These are phyloP conservation scores for Micromonas pusilla DNA, from an alignment of 139 green algal species.

Conservation along the genomic window DNA sequence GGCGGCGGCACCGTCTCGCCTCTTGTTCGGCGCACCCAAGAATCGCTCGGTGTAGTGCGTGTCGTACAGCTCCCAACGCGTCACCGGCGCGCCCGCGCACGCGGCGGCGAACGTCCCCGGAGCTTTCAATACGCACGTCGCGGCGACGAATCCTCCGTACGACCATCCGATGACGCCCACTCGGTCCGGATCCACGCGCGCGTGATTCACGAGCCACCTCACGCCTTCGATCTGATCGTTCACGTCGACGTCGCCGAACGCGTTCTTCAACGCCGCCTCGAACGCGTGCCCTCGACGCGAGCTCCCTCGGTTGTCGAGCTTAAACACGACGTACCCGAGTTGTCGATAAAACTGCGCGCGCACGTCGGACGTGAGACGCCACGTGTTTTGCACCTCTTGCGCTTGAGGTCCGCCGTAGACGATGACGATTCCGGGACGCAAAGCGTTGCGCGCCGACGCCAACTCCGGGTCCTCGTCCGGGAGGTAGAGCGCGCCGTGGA, in stretches of 20 bases:
- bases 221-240: conserved; percentile 42
- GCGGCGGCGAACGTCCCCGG: conserved; percentile 40
- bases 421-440: conserved; percentile 37
- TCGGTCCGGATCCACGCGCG: conserved; percentile 34
- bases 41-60: conserved; percentile 52
- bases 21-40: conserved; percentile 36
- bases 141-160: conserved; percentile 45
- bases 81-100: conserved; percentile 44
- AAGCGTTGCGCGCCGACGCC: conserved; percentile 28
- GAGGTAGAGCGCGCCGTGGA: conserved; percentile 33
- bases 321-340: conserved; percentile 39
- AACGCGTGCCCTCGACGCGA: conserved; percentile 37
- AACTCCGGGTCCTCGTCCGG: conserved; percentile 33
- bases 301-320: conserved; percentile 48
- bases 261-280: conserved; percentile 39
- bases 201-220: conserved; percentile 31
- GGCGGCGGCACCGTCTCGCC: too few relatives aligned
- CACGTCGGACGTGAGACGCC: conserved; percentile 45
- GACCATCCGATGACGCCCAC: conserved; percentile 49
- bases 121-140: conserved; percentile 33
- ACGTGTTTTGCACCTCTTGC: conserved; percentile 39
- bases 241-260: conserved; percentile 40
- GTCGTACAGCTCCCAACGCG: conserved; percentile 46
- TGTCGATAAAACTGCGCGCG: conserved; percentile 39
- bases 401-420: conserved; percentile 49